These are phyloP conservation scores for Lophium mytilinum DNA, from an alignment of 495 filamentous ascomycete genomes.

Conservation along the genomic window DNA sequence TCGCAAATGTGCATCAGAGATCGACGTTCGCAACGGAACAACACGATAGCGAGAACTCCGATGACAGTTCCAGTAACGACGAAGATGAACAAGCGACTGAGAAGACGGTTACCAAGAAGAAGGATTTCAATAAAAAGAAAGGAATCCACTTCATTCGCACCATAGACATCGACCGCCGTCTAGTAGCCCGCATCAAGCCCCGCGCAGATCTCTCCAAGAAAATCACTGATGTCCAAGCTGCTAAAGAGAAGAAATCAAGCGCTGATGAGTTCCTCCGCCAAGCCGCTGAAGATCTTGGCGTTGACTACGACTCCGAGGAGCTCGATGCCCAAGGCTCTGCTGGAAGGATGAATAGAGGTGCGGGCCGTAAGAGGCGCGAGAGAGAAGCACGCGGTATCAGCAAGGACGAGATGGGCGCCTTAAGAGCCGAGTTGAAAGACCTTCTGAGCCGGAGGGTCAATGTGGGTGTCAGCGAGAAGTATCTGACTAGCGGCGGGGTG, in stretches of 20 bases:
- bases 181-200: conserved; percentile 65
- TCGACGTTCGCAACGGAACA: conserved; percentile 24
- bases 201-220: conserved; percentile 70
- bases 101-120: background rate
- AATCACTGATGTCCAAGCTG: conserved; percentile 71
- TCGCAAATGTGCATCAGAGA: conserved; percentile 71
- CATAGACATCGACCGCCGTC: conserved; percentile 72
- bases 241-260: conserved; percentile 75
- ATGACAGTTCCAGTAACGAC: no score
- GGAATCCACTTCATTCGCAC: conserved; percentile 54
- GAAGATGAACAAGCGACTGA: no score
- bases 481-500: conserved; percentile 69
- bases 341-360: conserved; percentile 57
- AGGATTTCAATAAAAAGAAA: conserved; percentile 40
- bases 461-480: conserved; percentile 83
- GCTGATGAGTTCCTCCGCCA: conserved; percentile 77
- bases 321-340: conserved; percentile 48
- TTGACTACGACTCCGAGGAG: conserved; percentile 87
- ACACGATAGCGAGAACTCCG: no score
- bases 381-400: conserved; percentile 57
- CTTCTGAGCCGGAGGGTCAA: conserved; percentile 73
- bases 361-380: conserved; percentile 64
- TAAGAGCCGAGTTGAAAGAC: conserved; percentile 55
- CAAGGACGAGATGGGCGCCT: conserved; percentile 58
- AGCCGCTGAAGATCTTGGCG: conserved; percentile 87